phyloP scores from a whole-genome alignment of 2,329 filamentous ascomycete species.

The Ramularia endophylla region DNA sequence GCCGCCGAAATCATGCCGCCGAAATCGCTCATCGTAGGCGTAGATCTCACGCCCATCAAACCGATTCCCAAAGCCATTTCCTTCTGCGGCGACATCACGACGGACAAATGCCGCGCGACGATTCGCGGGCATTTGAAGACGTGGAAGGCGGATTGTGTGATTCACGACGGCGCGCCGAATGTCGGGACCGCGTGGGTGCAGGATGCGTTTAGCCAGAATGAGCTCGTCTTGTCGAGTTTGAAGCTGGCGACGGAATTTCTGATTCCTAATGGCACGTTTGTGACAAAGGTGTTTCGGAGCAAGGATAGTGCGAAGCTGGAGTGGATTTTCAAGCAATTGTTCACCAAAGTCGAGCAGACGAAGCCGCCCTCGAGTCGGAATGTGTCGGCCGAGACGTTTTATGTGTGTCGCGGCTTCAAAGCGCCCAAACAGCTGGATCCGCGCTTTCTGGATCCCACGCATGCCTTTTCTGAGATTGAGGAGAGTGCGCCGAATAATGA shows the following conservation, averaged over 20 bases:
- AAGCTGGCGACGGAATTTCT: constrained; percentile 94
- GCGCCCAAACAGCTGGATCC: constrained; percentile 91
- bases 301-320: constrained; percentile 95
- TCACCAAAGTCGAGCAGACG: constrained; percentile 90
- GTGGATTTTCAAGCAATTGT: constrained; percentile 97
- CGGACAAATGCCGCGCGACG: constrained; percentile 88
- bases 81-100: constrained; percentile 97
- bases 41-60: constrained; percentile 93
- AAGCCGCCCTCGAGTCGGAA: constrained; percentile 95
- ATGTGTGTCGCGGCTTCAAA: constrained; percentile 92
- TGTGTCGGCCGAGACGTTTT: constrained; percentile 97
- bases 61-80: constrained; percentile 88
- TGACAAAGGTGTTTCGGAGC: constrained; percentile 95
- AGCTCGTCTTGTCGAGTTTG: constrained; percentile 82
- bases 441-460: constrained; percentile 79
- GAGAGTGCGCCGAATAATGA: constrained; percentile 88
- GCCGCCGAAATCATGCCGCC: constrained; percentile 91
- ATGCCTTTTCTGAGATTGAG: constrained; percentile 88
- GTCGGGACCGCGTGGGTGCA: constrained; percentile 98
- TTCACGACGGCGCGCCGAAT: constrained; percentile 96
- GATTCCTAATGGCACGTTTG: constrained; percentile 81
- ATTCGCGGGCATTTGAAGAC: constrained; percentile 87
- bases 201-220: constrained; percentile 96
- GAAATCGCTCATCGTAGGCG: constrained; percentile 84
- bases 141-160: constrained; percentile 90